Percentiles rank a stretch among this genome's conserved stretches.
These are phyloP conservation scores for Dalbergia cochinchinensis DNA, from an alignment of 306 rosid genomes.

Conservation along the genomic window DNA sequence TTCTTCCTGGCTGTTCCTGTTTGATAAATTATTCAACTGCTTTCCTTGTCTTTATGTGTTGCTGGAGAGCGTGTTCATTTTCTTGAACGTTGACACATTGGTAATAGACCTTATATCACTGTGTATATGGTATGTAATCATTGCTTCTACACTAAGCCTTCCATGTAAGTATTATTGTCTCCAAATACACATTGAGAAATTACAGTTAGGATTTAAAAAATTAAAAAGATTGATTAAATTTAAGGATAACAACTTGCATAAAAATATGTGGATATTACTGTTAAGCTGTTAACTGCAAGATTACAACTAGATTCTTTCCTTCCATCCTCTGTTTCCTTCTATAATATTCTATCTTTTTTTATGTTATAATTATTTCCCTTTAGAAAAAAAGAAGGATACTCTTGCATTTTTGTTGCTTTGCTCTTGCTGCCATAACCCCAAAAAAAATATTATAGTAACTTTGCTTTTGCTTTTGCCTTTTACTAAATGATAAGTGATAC, in stretches of 20 bases:
- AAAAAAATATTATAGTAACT: not conserved
- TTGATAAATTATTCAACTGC: slow-evolving; percentile 18
- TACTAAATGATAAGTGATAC: not conserved
- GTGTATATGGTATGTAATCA: too few relatives aligned
- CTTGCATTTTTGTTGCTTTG: slow-evolving; percentile 9
- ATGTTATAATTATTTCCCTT: slow-evolving; percentile 14
- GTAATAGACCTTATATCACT: too few relatives aligned
- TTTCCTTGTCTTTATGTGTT: slow-evolving; percentile 1
- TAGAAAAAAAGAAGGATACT: not conserved
- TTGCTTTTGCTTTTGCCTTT: slow-evolving; percentile 25
- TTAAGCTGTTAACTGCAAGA: not conserved
- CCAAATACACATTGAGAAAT: not conserved
- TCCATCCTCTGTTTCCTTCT: not conserved
- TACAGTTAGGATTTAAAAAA: not conserved
- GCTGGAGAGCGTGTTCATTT: not conserved
- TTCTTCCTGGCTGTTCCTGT: not conserved
- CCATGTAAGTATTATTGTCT: not conserved
- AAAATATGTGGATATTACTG: not conserved
- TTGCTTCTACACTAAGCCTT: too few relatives aligned
- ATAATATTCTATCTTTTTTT: slow-evolving; percentile 21
- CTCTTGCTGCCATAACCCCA: slow-evolving; percentile 30
- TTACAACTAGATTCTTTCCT: not conserved
- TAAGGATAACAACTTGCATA: not conserved
- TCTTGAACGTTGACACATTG: too few relatives aligned
- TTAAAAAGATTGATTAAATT: not conserved